phyloP scores from a whole-genome alignment of 352 stramenopile species.

The Elongisporangium senticosum region DNA sequence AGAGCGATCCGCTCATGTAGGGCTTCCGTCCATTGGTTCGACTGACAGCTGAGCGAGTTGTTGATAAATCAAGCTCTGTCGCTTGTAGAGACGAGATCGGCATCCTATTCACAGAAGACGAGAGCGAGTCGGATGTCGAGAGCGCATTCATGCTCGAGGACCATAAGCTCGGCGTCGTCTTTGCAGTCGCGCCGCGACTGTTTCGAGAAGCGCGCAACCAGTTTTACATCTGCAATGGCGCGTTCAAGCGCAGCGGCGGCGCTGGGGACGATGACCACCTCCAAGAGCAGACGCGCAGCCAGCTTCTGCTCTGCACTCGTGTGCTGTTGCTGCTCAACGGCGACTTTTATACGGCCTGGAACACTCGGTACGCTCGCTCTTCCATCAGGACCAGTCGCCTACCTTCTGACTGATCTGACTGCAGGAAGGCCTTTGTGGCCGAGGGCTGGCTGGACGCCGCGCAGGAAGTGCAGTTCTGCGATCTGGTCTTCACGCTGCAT shows the following conservation, averaged over 20 bases:
- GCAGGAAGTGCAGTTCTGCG: slow-evolving; percentile 57
- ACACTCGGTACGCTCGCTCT: slow-evolving; percentile 38
- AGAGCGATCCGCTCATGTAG: slow-evolving; percentile 64
- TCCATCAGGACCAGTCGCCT: not conserved
- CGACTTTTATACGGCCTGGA: slow-evolving; percentile 86
- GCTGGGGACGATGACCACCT: slow-evolving; percentile 4
- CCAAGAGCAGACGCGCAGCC: slow-evolving; percentile 8
- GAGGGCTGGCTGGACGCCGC: slow-evolving; percentile 27
- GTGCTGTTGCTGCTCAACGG: slow-evolving; percentile 69
- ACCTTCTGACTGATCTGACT: not conserved
- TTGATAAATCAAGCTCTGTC: not conserved
- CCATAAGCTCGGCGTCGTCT: slow-evolving; percentile 75
- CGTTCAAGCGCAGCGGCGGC: not conserved
- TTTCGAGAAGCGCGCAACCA: slow-evolving; percentile 48
- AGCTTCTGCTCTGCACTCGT: slow-evolving; percentile 49
- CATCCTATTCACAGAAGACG: slow-evolving; percentile 50
- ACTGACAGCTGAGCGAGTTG: slow-evolving; percentile 2
- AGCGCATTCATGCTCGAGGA: slow-evolving; percentile 63
- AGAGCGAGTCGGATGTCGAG: slow-evolving; percentile 34
- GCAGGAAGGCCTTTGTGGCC: slow-evolving; percentile 53
- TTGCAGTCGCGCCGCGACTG: slow-evolving; percentile 38
- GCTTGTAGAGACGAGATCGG: slow-evolving; percentile 67
- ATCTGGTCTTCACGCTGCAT: slow-evolving; percentile 71
- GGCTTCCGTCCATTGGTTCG: not conserved
- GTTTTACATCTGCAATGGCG: slow-evolving; percentile 40